phyloP scores from a whole-genome alignment of 768 basidiomycete species.

The Calvatia gigantea region DNA sequence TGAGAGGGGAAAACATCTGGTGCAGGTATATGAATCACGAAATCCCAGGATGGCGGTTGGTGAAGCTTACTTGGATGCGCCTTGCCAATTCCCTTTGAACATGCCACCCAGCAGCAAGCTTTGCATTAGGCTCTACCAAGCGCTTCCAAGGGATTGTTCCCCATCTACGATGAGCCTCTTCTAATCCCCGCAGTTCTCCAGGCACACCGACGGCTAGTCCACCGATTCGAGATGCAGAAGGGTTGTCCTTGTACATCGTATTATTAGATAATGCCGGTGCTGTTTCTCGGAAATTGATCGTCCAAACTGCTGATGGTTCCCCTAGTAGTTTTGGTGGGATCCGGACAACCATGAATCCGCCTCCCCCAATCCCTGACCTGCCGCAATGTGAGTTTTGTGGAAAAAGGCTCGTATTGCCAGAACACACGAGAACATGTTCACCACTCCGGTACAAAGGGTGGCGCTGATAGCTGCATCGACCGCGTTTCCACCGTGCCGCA shows the following conservation, averaged over 20 bases:
- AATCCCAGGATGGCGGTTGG: background rate
- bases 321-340: constrained; percentile 50
- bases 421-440: constrained; percentile 88
- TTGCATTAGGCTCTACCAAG: constrained; percentile 71
- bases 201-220: constrained; percentile 90
- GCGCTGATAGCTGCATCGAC: constrained; percentile 84
- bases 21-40: constrained; percentile 1
- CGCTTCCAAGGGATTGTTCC: constrained; percentile 76
- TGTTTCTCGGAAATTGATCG: constrained; percentile 86
- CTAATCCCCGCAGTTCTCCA: constrained; percentile 84
- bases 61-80: constrained; percentile 43
- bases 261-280: constrained; percentile 70
- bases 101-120: constrained; percentile 76
- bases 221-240: constrained; percentile 57
- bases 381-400: background rate
- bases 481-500: constrained; percentile 86
- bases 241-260: constrained; percentile 69
- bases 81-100: constrained; percentile 75
- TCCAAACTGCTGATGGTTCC: constrained; percentile 55
- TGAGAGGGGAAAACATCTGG: constrained; percentile 44
- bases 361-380: constrained; percentile 84
- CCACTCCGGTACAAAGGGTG: constrained; percentile 74
- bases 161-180: constrained; percentile 81
- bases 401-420: background rate
- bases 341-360: constrained; percentile 83